Evolutionary conservation across 257 asterid genomes (phyloP).

Genomic region (Cynanchum wilfordii): DNA sequence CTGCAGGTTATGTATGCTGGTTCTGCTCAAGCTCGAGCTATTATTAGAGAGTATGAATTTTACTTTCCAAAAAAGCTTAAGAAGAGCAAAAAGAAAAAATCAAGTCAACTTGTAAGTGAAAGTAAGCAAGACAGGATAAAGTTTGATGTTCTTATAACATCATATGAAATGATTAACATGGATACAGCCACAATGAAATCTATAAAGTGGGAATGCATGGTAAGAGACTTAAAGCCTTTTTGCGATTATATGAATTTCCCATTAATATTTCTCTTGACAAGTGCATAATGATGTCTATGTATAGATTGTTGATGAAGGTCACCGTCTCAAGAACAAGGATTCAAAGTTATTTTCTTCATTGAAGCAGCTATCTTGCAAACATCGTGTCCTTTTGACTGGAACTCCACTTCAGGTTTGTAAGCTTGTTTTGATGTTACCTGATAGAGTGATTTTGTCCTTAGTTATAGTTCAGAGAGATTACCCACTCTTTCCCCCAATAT

Average conservation of each 20-base stretch:
- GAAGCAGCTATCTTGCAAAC: conserved; percentile 78
- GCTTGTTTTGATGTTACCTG: conserved; percentile 3
- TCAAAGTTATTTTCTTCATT: conserved; percentile 76
- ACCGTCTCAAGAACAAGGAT: conserved; percentile 95
- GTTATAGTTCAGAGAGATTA: background rate
- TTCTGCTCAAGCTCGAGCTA: conserved; percentile 67
- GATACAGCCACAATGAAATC: conserved; percentile 77
- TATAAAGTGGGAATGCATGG: conserved; percentile 98
- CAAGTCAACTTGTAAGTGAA: conserved; percentile 60
- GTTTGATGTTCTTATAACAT: conserved; percentile 93
- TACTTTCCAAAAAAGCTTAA: conserved; percentile 74
- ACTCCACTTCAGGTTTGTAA: conserved; percentile 92
- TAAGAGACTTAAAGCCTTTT: conserved; percentile 27
- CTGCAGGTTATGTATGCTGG: conserved; percentile 97
- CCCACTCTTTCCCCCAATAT: background rate
- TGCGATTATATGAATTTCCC: conserved; percentile 13
- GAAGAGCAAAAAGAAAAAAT: conserved; percentile 87
- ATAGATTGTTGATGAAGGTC: conserved; percentile 99
- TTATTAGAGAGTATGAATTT: conserved; percentile 83
- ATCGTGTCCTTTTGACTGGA: conserved; percentile 93
- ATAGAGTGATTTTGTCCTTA: background rate
- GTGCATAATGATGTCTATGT: conserved; percentile 23
- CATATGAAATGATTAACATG: conserved; percentile 95
- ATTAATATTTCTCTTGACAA: conserved; percentile 20
- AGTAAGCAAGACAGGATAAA: conserved; percentile 90